phyloP scores from a whole-genome alignment of 2,329 filamentous ascomycete genomes.

The Pseudonectria buxi region DNA sequence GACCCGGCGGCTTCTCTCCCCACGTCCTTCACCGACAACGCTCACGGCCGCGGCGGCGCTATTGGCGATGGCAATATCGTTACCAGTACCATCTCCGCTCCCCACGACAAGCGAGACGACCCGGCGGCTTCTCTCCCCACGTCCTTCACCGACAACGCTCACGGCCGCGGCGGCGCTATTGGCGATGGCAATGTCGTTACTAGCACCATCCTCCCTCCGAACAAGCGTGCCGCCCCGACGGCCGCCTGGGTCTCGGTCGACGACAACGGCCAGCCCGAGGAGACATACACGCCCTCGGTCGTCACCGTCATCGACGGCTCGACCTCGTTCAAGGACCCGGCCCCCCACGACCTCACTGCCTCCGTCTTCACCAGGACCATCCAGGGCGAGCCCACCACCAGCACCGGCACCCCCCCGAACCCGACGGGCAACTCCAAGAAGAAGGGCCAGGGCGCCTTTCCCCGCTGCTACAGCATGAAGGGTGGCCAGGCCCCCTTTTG shows the following conservation, averaged over 20 bases:
- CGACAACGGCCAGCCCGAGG: slow-evolving; percentile 36
- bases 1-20: no score
- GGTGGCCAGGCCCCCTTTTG: slow-evolving; percentile 46
- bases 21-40: no score
- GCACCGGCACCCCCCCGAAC: slow-evolving; percentile 36
- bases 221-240: slow-evolving; percentile 27
- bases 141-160: no score
- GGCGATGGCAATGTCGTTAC: no score
- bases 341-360: slow-evolving; percentile 42
- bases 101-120: no score
- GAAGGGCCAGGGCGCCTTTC: slow-evolving; percentile 41
- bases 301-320: slow-evolving; percentile 39
- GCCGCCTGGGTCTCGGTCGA: slow-evolving; percentile 47
- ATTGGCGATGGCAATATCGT: no score
- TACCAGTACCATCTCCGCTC: no score
- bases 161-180: no score
- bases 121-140: no score
- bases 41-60: no score
- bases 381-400: slow-evolving; percentile 32
- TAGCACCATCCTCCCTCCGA: no score
- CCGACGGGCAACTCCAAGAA: slow-evolving; percentile 36
- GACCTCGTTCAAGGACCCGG: slow-evolving; percentile 30
- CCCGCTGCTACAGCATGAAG: slow-evolving; percentile 42
- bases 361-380: slow-evolving; percentile 32
- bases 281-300: slow-evolving; percentile 41